These are phyloP conservation scores for Cladophialophora carrionii DNA, from an alignment of 2,329 filamentous ascomycete species.

Conservation along the genomic window DNA sequence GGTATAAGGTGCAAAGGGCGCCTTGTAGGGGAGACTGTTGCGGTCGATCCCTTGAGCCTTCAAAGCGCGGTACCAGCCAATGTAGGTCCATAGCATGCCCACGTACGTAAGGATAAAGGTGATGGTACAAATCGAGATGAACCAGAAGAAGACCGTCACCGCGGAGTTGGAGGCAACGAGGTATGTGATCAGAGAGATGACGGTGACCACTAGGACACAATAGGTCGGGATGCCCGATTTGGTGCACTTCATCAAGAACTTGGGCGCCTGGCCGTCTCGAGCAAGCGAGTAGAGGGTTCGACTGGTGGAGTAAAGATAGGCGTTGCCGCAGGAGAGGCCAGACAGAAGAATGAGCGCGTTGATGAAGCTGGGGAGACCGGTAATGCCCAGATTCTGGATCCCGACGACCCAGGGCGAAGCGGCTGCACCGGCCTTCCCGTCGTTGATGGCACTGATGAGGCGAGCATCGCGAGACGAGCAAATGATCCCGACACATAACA, in stretches of 20 bases:
- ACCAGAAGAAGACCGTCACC: constrained; percentile 70
- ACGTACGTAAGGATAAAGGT: constrained; percentile 64
- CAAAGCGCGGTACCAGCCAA: constrained; percentile 71
- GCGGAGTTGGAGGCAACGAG: constrained; percentile 66
- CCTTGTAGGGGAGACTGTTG: constrained; percentile 69
- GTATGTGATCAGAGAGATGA: constrained; percentile 71
- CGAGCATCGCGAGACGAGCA: constrained; percentile 66
- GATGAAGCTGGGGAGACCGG: constrained; percentile 70
- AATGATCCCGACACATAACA: constrained; percentile 69
- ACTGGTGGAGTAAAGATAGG: constrained; percentile 61
- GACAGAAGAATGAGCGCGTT: constrained; percentile 75
- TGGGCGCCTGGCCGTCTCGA: constrained; percentile 56
- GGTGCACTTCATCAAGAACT: constrained; percentile 62
- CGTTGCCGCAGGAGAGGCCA: constrained; percentile 70
- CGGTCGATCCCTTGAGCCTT: constrained; percentile 69
- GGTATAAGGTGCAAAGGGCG: constrained; percentile 68
- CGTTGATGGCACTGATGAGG: constrained; percentile 62
- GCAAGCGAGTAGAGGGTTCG: constrained; percentile 55
- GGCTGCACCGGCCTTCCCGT: constrained; percentile 64
- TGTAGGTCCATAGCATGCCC: constrained; percentile 69
- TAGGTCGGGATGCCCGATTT: constrained; percentile 65
- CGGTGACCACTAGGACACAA: constrained; percentile 66
- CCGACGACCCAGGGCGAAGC: constrained; percentile 75
- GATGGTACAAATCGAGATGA: constrained; percentile 61
- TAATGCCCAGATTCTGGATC: constrained; percentile 62